Evolutionary conservation across 257 asterid species (phyloP), one percentile per base, ranked within the genome.

Genomic region (Scutellaria baicalensis): DNA sequence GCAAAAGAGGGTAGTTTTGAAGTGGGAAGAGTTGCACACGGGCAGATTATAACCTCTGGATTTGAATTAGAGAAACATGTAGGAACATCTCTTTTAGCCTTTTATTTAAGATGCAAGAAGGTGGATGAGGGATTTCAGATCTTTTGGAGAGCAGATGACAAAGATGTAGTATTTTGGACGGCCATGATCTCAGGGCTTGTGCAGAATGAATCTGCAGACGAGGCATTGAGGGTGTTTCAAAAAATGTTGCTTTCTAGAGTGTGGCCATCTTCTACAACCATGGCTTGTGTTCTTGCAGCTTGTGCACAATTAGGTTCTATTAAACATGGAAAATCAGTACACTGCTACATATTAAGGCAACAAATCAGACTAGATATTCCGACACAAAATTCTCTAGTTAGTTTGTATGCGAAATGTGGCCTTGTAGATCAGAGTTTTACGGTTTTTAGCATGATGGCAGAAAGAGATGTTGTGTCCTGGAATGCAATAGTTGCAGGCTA

Each of bases 111-210:
- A 72, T 86, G 85, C 57, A 81, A 87, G 49, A 77, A 77, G 39
- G 59, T 87, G 59, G 81, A 83, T 17, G 82, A 82, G 49, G 91
- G 95, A 7, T 79, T 77, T 54, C 74, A 38, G 51, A 75, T 87
- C 18, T 89, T 85, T 38, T 79, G 78, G 47, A 78, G 74, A 71
- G 77, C 88, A 14, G 77, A 39, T 50, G 82, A 87, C 55, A 92
- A 78, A 75, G 97, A 92, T 71, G 75, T 68, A 2, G 85, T 92
- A 27, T 85, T 70, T 42, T 92, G 95, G 93, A 92, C 93, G 1
- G 58, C 93, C 48, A 79, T 92, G 84, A 86, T 92, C 43, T 92
- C 96, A n/a, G 97, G 95, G 33, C 92, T 92, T 59, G 90, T 84
- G 35, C 89, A 79, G 81, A 89, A 85, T 69, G 89, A 82, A 54